phyloP scores from a whole-genome alignment of 768 basidiomycete species.

The Leccinum incarnatum region DNA sequence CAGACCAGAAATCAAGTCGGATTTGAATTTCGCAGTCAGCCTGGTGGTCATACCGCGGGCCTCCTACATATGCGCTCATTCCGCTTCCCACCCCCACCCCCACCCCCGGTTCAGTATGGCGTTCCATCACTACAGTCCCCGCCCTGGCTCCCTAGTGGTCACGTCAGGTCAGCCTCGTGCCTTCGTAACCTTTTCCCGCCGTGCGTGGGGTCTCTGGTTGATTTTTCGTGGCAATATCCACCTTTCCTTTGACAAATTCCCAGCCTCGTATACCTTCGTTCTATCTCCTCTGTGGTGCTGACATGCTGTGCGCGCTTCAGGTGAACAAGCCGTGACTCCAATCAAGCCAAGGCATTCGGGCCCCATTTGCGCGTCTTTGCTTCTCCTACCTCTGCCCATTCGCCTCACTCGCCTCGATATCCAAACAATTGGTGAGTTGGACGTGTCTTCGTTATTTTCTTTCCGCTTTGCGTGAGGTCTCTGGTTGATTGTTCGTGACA shows the following conservation, averaged over 20 bases:
- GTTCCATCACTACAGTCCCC: constrained; percentile 5
- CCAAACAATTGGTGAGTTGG: too few relatives aligned
- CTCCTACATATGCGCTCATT: too few relatives aligned
- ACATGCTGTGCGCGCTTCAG: not conserved
- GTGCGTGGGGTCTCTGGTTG: not conserved
- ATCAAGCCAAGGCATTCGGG: constrained; percentile 1
- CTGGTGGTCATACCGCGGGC: too few relatives aligned
- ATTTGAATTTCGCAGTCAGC: too few relatives aligned
- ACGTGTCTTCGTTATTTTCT: too few relatives aligned
- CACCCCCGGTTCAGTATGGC: too few relatives aligned
- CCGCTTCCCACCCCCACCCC: too few relatives aligned
- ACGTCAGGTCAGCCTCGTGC: constrained; percentile 2
- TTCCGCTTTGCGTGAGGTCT: too few relatives aligned
- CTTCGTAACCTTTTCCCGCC: not conserved
- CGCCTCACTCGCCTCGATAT: constrained; percentile 2
- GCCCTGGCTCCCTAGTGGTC: constrained; percentile 16
- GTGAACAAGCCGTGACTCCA: constrained; percentile 8
- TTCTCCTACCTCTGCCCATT: not conserved
- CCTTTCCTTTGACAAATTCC: not conserved
- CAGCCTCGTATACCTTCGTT: not conserved
- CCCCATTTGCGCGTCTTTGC: constrained; percentile 6
- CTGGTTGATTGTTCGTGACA: too few relatives aligned
- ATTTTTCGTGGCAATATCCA: constrained; percentile 3
- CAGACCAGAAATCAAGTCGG: too few relatives aligned
- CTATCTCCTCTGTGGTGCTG: constrained; percentile 6